Base-by-base conservation (phyloP, 23 red algal species). In the Agarophyton chilense region DNA sequence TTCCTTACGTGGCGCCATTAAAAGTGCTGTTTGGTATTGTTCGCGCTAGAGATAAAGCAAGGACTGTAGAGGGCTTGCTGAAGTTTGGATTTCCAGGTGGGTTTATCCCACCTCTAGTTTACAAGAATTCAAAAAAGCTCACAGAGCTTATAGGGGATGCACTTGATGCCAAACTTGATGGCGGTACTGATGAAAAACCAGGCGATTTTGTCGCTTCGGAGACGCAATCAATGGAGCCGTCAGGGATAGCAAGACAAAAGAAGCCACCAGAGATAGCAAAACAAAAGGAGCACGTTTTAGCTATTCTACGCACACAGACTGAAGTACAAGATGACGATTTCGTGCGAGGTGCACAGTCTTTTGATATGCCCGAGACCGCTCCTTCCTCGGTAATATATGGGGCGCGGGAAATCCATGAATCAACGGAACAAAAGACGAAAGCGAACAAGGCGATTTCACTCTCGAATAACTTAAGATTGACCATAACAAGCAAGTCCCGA, bases 1-100 rank as follows among this genome's bases (percentile, higher is more conserved):
- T 88, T 19, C 47, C 52, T 0, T 99, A 91, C 83, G 97, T 99
- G 44, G 60, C 89, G 8, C 91, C 95, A 6, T 42, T 92, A 17
- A 68, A 70, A 24, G 57, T 70, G 2, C 11, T 98, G 57, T 72
- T 91, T 1, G 84, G 65, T 17, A 81, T 96, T 57, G 86, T 82
- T 8, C 78, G 79, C 21, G 87, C 79, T 38, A 79, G 73, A 29
- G 79, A 85, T 44, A 50, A 62, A n/a, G 80, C 56, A 25, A 64
- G 71, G 25, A 72, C 81, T 19, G 66, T 79, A 24, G 81, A 85
- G 28, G 78, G 79, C 7, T 60, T 86, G 22, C 41, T 94, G 49
- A 67, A 84, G 47, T 19, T 70, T 47, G 91, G 79, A 16, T 79
- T 94, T 38, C 78, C 72, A 21, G 36, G 62, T 17, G 81, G 47